Conservation (phyloP, 164 flowering plant genomes). For the Warburgia ugandensis region DNA sequence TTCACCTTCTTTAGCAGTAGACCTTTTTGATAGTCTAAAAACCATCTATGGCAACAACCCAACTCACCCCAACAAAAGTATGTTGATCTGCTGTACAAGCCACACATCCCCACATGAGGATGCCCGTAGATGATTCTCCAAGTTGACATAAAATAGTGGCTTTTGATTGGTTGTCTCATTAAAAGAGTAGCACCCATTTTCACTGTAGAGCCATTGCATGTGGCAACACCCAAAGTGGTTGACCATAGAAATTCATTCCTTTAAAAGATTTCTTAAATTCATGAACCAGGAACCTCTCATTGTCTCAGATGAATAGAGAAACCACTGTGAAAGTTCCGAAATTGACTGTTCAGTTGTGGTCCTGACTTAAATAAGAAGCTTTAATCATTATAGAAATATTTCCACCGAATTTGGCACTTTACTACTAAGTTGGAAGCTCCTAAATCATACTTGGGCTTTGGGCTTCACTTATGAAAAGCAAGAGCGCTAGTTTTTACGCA, state of each 20-base stretch:
- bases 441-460: too few species aligned
- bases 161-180: neutral
- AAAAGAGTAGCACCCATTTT: neutral
- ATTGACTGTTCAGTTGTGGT: too few species aligned
- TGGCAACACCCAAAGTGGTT: too few species aligned
- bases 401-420: too few species aligned
- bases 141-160: neutral
- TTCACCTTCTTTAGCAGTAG: neutral
- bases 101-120: neutral
- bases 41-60: neutral
- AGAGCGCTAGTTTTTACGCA: neutral
- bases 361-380: too few species aligned
- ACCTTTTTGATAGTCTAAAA: neutral
- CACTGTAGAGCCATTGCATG: neutral
- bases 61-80: neutral
- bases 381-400: too few species aligned
- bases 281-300: neutral
- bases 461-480: neutral
- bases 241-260: too few species aligned
- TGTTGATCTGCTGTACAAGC: too few species aligned
- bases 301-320: too few species aligned
- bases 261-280: neutral
- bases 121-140: neutral
- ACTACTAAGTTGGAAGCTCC: neutral
- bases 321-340: too few species aligned